phyloP scores from a whole-genome alignment of 495 filamentous ascomycete species.

The Lichenothelia convexa region DNA sequence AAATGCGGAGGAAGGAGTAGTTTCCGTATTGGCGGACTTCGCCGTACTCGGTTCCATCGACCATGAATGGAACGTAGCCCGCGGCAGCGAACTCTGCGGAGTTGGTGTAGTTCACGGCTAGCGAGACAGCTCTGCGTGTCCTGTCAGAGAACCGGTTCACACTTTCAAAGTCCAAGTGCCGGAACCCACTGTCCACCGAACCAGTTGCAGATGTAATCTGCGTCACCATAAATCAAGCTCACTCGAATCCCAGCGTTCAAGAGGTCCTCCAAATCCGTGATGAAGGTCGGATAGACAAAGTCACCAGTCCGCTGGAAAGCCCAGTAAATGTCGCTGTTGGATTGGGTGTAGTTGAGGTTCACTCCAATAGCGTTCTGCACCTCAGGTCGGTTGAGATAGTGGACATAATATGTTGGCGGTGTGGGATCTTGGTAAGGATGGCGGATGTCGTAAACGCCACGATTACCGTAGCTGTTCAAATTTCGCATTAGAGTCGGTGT shows the following conservation, averaged over 20 bases:
- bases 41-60: slow-evolving; percentile 24
- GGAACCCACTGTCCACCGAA: slow-evolving; percentile 30
- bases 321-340: slow-evolving; percentile 22
- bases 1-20: slow-evolving; percentile 26
- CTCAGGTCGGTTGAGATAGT: slow-evolving; percentile 27
- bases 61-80: slow-evolving; percentile 31
- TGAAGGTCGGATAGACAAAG: slow-evolving; percentile 27
- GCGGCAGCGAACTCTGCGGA: slow-evolving; percentile 29
- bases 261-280: slow-evolving; percentile 27
- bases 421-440: slow-evolving; percentile 29
- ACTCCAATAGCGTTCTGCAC: slow-evolving; percentile 33
- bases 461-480: no score
- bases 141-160: slow-evolving; percentile 9
- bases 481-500: no score
- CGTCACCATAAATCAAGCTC: slow-evolving; percentile 29
- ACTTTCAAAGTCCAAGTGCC: neutral
- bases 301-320: slow-evolving; percentile 31
- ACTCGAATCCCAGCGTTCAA: slow-evolving; percentile 27
- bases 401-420: slow-evolving; percentile 27
- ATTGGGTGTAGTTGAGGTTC: slow-evolving; percentile 29
- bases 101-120: slow-evolving; percentile 31
- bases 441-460: slow-evolving; percentile 31
- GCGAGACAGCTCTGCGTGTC: slow-evolving; percentile 25
- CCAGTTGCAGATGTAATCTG: slow-evolving; percentile 30
- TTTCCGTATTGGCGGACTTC: slow-evolving; percentile 27